phyloP scores from a whole-genome alignment of 2,329 filamentous ascomycete species.

The Aureobasidium namibiae region DNA sequence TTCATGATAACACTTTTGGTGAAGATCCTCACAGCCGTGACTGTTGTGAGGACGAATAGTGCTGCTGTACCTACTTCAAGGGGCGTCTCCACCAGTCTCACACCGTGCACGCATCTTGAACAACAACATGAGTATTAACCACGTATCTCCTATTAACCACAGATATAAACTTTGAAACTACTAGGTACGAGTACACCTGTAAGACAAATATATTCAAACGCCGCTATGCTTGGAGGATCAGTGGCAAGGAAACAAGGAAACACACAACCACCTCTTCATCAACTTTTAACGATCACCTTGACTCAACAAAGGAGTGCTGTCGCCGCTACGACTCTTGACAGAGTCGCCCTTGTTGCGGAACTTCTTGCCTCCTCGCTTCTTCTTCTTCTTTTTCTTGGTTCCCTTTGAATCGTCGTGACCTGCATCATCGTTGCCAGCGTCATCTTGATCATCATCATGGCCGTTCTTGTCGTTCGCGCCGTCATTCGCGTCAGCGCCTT shows the following conservation, averaged over 20 bases:
- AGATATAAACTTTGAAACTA: not conserved
- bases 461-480: constrained; percentile 11
- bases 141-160: not conserved
- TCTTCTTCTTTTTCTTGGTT: constrained; percentile 19
- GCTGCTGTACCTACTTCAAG: too few relatives aligned
- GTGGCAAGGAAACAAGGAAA: not conserved
- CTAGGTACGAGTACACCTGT: not conserved
- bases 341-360: constrained; percentile 15
- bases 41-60: too few relatives aligned
- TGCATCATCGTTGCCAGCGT: constrained; percentile 9
- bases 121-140: not conserved
- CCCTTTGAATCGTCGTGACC: constrained; percentile 9
- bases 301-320: constrained; percentile 16
- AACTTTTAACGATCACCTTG: constrained; percentile 18
- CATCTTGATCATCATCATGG: constrained; percentile 8
- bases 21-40: too few relatives aligned
- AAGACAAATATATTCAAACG: not conserved
- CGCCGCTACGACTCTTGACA: constrained; percentile 14
- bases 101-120: not conserved
- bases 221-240: not conserved
- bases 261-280: not conserved
- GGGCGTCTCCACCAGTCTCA: not conserved
- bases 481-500: constrained; percentile 22
- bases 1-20: too few relatives aligned
- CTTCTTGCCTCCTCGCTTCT: constrained; percentile 17